Conservation (phyloP, 164 flowering plant species). For the Chloranthus sessilifolius region DNA sequence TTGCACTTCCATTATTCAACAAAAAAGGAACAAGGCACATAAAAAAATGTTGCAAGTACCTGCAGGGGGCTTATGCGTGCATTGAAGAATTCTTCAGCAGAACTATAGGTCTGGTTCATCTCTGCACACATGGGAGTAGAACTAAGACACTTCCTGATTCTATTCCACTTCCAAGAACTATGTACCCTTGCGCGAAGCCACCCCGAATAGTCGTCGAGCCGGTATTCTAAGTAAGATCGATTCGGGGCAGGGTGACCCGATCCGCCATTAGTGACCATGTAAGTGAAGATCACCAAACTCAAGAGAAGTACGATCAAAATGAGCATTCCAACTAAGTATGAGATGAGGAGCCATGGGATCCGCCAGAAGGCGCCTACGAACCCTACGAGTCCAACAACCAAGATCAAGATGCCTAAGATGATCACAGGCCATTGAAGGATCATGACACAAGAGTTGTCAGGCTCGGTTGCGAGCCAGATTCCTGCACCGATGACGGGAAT, state of each 20-base stretch:
- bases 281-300: constrained; percentile 54
- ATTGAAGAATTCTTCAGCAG: constrained; percentile 83
- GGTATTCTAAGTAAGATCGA: constrained; percentile 74
- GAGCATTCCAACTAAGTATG: constrained; percentile 76
- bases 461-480: constrained; percentile 66
- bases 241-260: constrained; percentile 71
- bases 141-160: constrained; percentile 62
- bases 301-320: constrained; percentile 53
- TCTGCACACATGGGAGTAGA: constrained; percentile 54
- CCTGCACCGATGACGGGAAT: constrained; percentile 86
- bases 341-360: constrained; percentile 52
- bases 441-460: constrained; percentile 79
- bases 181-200: constrained; percentile 62
- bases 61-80: constrained; percentile 70
- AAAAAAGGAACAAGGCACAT: background rate
- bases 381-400: constrained; percentile 64
- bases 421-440: constrained; percentile 92
- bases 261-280: constrained; percentile 68
- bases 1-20: background rate
- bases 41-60: constrained; percentile 30
- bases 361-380: constrained; percentile 82
- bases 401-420: constrained; percentile 58
- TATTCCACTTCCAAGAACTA: constrained; percentile 74
- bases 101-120: constrained; percentile 61
- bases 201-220: constrained; percentile 65